These are phyloP conservation scores for Sporothrix humicola DNA, from an alignment of 2,329 filamentous ascomycete species.

Conservation along the genomic window DNA sequence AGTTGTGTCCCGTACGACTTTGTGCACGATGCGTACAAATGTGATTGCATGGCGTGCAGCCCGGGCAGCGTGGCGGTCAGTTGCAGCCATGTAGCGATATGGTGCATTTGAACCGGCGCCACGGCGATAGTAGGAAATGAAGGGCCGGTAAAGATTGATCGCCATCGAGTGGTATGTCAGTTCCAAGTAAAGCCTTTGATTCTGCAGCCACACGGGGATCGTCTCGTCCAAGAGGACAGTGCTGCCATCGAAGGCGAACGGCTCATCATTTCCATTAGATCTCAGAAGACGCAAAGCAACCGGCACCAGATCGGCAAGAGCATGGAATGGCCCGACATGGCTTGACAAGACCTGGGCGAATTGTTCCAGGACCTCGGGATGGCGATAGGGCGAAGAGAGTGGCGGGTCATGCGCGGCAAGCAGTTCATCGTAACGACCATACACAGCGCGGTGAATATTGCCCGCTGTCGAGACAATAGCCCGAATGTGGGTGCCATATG, in stretches of 20 bases:
- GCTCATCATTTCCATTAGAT: neutral
- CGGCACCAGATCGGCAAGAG: conserved; percentile 23
- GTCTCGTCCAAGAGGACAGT: neutral
- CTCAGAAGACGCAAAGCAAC: neutral
- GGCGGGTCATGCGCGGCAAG: conserved; percentile 1
- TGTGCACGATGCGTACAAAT: conserved; percentile 47
- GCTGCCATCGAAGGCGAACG: conserved; percentile 18
- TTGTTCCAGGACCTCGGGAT: conserved; percentile 24
- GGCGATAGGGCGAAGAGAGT: conserved; percentile 6
- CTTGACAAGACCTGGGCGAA: conserved; percentile 25
- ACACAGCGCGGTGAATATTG: conserved; percentile 41
- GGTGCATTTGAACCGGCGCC: neutral
- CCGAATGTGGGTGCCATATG: conserved; percentile 45
- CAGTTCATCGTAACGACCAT: neutral
- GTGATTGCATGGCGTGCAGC: conserved; percentile 48
- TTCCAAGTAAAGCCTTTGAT: conserved; percentile 51
- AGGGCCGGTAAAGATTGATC: conserved; percentile 49
- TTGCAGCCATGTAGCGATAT: conserved; percentile 34
- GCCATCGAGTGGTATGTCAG: conserved; percentile 49
- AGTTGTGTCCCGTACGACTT: conserved; percentile 44
- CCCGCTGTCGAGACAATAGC: conserved; percentile 46
- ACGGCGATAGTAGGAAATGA: conserved; percentile 45
- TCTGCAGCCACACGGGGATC: conserved; percentile 50
- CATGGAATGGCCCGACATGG: neutral
- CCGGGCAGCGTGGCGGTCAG: conserved; percentile 42